Percentiles rank a stretch among this genome's conserved stretches.
Conservation (phyloP, 805 yeast genomes). For the Wickerhamiella shivajii region DNA sequence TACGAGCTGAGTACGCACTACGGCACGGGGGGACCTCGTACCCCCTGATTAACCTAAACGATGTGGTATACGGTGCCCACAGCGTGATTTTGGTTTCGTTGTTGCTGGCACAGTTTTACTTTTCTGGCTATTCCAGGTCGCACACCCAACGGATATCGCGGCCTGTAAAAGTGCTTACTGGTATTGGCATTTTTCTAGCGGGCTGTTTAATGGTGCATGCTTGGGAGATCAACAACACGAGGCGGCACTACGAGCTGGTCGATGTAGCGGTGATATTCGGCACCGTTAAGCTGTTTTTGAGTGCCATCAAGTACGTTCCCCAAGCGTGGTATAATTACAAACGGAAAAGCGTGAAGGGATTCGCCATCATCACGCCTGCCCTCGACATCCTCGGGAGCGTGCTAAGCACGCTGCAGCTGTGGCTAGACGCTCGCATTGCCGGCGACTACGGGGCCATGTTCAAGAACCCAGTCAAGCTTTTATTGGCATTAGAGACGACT, state of each 20-base stretch:
- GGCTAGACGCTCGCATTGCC: slow-evolving; percentile 27
- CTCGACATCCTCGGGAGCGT: slow-evolving; percentile 33
- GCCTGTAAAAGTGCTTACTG: slow-evolving; percentile 17
- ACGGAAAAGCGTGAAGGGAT: slow-evolving; percentile 34
- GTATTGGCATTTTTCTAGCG: slow-evolving; percentile 14
- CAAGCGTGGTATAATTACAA: slow-evolving; percentile 31
- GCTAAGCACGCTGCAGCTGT: slow-evolving; percentile 28
- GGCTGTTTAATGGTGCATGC: slow-evolving; percentile 20
- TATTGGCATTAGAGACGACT: slow-evolving; percentile 27
- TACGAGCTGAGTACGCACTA: slow-evolving; percentile 25
- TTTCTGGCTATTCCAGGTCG: slow-evolving; percentile 26
- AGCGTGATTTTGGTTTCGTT: slow-evolving; percentile 28
- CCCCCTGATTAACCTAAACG: slow-evolving; percentile 32
- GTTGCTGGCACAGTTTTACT: slow-evolving; percentile 26
- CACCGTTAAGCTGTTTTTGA: slow-evolving; percentile 31
- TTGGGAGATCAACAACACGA: slow-evolving; percentile 17
- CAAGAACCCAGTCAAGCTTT: slow-evolving; percentile 33
- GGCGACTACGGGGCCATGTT: slow-evolving; percentile 22
- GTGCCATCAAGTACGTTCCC: slow-evolving; percentile 35
- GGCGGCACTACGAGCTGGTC: slow-evolving; percentile 20
- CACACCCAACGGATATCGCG: slow-evolving; percentile 20
- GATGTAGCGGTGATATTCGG: slow-evolving; percentile 31
- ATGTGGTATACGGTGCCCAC: slow-evolving; percentile 32
- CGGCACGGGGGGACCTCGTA: slow-evolving; percentile 18
- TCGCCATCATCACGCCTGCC: slow-evolving; percentile 28